Base-by-base conservation (phyloP, 805 yeast genomes). In the Metschnikowia aberdeeniae region DNA sequence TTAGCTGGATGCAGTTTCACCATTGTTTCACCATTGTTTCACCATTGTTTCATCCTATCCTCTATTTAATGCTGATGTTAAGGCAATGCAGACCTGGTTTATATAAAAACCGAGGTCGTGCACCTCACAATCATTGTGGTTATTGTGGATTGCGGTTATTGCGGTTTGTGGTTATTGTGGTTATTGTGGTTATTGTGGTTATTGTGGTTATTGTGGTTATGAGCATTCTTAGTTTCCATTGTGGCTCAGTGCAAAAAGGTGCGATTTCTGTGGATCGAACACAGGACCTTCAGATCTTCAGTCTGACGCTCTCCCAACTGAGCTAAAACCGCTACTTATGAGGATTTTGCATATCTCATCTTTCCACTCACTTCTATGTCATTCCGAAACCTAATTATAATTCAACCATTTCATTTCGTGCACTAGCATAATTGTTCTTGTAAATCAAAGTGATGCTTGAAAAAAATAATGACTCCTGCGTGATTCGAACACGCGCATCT, bases 221-320 rank as follows among this genome's bases (percentile, higher is more conserved):
- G 17, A 2, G 17, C 17, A 17, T 17, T 17, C n/a, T n/a, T n/a
- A n/a, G n/a, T n/a, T 17, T 17, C 17, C 17, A 20, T 19, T n/a
- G 20, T 14, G 22, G 14, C 10, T 13, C 11, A 22, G 8, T 22
- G 8, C 35, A 45, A 52, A 50, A 40, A 17, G 31, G 34, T 54
- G 58, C 58, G 56, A 54, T 54, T 52, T 54, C 58, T 54, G 58
- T 54, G 58, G 58, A 54, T 54, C 56, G 58, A 52, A 54, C 58
- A 54, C 56, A 54, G 58, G 58, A 54, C 58, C 58, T 54, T 47
- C 56, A 54, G 58, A 52, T 54, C 56, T 54, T 54, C 58, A 54
- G 58, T 54, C 58, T 54, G 56, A 51, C 58, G 56, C 58, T 54
- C 58, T 54, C 56, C 58, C 58, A 40, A 54, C 57, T 62, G 67